Evolutionary conservation across 148 eudicot species (phyloP).

Genomic region (Nepenthes gracilis): DNA sequence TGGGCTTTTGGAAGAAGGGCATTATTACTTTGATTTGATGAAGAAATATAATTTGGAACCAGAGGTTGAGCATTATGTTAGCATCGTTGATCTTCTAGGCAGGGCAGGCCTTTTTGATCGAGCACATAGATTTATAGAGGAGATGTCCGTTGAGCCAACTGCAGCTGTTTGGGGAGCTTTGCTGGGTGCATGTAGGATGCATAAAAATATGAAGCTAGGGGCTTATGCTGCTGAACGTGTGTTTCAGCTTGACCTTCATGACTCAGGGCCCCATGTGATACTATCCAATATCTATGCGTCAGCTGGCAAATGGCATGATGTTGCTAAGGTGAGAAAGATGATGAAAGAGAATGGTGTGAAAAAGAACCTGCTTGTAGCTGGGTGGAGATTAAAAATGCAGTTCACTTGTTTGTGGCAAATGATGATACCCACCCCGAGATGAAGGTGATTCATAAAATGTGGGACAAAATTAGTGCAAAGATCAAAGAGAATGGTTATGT

Average conservation of each 20-base stretch:
- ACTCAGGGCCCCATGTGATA: conserved; percentile 48
- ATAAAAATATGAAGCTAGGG: conserved; percentile 49
- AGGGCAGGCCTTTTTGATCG: conserved; percentile 52
- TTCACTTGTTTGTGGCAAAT: conserved; percentile 49
- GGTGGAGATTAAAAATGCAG: conserved; percentile 54
- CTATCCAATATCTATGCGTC: conserved; percentile 57
- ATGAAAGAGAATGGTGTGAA: conserved; percentile 34
- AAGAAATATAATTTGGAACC: conserved; percentile 34
- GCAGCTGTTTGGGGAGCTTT: conserved; percentile 56
- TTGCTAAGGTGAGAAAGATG: conserved; percentile 27
- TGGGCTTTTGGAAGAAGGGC: conserved; percentile 46
- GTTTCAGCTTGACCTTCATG: conserved; percentile 47
- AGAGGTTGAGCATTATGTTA: conserved; percentile 39
- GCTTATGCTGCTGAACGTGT: conserved; percentile 48
- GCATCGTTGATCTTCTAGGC: conserved; percentile 51
- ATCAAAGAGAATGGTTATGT: conserved; percentile 47
- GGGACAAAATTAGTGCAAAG: conserved; percentile 29
- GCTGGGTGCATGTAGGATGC: conserved; percentile 47
- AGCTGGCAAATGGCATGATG: conserved; percentile 39
- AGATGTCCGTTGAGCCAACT: conserved; percentile 38
- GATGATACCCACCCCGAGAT: conserved; percentile 46
- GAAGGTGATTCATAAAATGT: conserved; percentile 28
- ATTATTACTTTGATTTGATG: conserved; percentile 36
- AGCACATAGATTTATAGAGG: conserved; percentile 25
- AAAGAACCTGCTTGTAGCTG: conserved; percentile 74